A percentile compares a stretch with the other conserved stretches of the same genome.
These are phyloP conservation scores for Pinus taeda DNA, from an alignment of 75 land plant genomes.

Conservation along the genomic window DNA sequence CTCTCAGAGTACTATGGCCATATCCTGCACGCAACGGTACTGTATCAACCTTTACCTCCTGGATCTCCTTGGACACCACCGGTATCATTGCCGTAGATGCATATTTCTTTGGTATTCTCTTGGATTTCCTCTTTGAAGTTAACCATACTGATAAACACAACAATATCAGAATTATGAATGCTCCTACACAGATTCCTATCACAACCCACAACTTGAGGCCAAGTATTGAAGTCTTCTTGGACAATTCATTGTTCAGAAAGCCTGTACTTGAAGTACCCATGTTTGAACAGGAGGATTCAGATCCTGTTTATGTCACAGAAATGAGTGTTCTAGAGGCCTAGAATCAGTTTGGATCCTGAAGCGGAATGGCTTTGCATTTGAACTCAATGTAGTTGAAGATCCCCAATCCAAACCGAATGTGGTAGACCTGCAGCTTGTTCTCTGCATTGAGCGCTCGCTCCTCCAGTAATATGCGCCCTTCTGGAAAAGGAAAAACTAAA, in stretches of 20 bases:
- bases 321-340: too few relatives aligned
- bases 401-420: too few relatives aligned
- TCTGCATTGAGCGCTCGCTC: too few relatives aligned
- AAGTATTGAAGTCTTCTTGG: slow-evolving; percentile 69
- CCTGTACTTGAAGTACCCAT: neutral
- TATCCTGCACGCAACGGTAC: slow-evolving; percentile 2
- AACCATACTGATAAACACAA: slow-evolving; percentile 68
- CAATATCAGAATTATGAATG: slow-evolving; percentile 57
- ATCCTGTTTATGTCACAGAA: too few relatives aligned
- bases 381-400: too few relatives aligned
- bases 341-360: too few relatives aligned
- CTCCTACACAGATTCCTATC: slow-evolving; percentile 70
- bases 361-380: too few relatives aligned
- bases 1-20: neutral
- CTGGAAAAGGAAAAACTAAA: too few relatives aligned
- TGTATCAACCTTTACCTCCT: slow-evolving; percentile 40
- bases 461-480: too few relatives aligned
- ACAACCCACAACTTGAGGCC: slow-evolving; percentile 82
- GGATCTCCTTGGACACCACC: slow-evolving; percentile 42
- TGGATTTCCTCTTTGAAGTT: slow-evolving; percentile 33
- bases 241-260: slow-evolving; percentile 54
- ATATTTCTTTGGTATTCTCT: slow-evolving; percentile 4
- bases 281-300: too few relatives aligned
- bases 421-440: too few relatives aligned
- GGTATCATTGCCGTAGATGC: slow-evolving; percentile 11